Base-by-base conservation (phyloP, 176 grass and related monocot species). In the Musa beccarii region DNA sequence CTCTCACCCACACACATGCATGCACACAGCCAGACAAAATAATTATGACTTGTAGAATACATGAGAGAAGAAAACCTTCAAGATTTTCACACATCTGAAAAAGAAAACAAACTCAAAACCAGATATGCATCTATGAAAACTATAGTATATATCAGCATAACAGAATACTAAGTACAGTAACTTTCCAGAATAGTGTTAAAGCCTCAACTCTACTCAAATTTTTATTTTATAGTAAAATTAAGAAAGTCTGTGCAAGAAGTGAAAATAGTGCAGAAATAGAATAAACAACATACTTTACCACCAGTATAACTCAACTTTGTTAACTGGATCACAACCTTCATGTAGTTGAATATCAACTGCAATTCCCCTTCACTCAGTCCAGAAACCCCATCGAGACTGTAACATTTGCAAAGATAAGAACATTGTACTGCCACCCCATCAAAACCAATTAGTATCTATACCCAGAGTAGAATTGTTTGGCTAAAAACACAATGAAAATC, bases 261-360 rank as follows among this genome's bases (percentile, higher is more conserved):
- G 49, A 51, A n/a, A 16, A 59, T 49, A 71, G 73, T 14, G 52
- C 56, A 15, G 65, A 29, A 34, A 4, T 43, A 43, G 69, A 63
- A 28, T 52, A 43, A 26, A 13, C 62, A 54, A 56, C 26, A 54
- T 80, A 83, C 72, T 79, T 59, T 77, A 62, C 81, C 72, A 75
- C 54, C 59, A 69, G 19, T 11, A 52, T 54, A 24, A 22, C 24
- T 79, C 34, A 84, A 79, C 79, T 87, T 75, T 76, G 84, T 81
- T 34, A 92, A 49, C 13, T 90, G 76, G 51, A 96, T 81, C 64
- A 83, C 81, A 84, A 73, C 84, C 66, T 80, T 88, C 85, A 92
- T 96, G 79, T 16, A 88, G 54, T 82, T 53, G 81, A 81, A 90
- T 71, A 92, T 92, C 70, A 71, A 83, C 73, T 85, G 80, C 17